phyloP scores from a whole-genome alignment of 129 eudicot species.

The Deinandra increscens region DNA sequence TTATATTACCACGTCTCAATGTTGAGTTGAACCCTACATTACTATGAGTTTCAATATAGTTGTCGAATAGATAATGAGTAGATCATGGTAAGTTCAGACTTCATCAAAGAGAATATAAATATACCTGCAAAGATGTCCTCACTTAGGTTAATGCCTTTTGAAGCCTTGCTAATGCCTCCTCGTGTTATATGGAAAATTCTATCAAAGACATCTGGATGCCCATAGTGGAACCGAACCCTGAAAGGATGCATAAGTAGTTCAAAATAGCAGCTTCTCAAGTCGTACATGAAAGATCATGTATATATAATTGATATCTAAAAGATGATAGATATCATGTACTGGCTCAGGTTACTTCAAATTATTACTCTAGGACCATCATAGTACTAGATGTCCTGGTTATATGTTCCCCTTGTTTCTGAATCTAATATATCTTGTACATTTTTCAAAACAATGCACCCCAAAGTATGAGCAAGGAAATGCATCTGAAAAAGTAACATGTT shows the following conservation, averaged over 20 bases:
- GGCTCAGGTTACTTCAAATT: conserved; percentile 5
- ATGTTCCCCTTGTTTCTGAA: conserved; percentile 15
- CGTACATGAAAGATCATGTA: conserved; percentile 16
- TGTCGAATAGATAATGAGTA: not conserved
- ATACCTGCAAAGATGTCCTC: conserved; percentile 97
- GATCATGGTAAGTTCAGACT: not conserved
- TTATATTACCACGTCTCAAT: conserved; percentile 85
- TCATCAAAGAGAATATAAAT: conserved; percentile 1
- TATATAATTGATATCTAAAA: conserved; percentile 21
- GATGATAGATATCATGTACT: conserved; percentile 17
- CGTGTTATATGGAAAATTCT: conserved; percentile 96
- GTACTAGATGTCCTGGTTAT: conserved; percentile 12
- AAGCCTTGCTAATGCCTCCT: conserved; percentile 99
- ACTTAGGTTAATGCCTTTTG: conserved; percentile 86
- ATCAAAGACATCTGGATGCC: conserved; percentile 98
- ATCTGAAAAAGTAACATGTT: not conserved
- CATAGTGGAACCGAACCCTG: conserved; percentile 99
- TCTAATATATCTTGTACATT: conserved; percentile 2
- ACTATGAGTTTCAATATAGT: not conserved
- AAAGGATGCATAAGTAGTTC: conserved; percentile 20
- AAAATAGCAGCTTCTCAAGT: conserved; percentile 16
- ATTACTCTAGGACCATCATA: conserved; percentile 7
- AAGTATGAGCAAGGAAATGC: conserved; percentile 12
- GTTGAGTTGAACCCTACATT: conserved; percentile 89
- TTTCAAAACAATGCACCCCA: conserved; percentile 5